These are phyloP conservation scores for Eucalyptus erythrocorys DNA, from an alignment of 345 rosid genomes.

Conservation along the genomic window DNA sequence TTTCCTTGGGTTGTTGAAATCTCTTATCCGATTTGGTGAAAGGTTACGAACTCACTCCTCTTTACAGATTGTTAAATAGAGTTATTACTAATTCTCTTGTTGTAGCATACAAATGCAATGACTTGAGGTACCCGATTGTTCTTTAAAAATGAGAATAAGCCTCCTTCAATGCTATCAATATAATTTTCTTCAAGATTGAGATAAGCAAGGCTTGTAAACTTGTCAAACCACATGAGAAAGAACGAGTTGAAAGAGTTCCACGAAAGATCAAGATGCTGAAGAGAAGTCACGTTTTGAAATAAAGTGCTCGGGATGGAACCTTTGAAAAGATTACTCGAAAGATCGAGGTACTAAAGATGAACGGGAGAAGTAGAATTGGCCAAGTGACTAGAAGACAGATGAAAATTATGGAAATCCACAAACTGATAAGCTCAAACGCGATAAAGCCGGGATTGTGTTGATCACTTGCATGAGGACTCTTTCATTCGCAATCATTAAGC, in stretches of 20 bases:
- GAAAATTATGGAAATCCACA: not conserved
- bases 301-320: not conserved
- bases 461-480: not conserved
- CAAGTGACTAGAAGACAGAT: not conserved
- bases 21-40: not conserved
- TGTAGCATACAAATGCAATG: not conserved
- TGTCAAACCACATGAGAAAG: not conserved
- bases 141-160: not conserved
- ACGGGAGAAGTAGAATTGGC: not conserved
- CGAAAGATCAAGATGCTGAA: not conserved
- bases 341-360: not conserved
- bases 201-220: not conserved
- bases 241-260: not conserved
- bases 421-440: not conserved
- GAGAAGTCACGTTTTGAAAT: not conserved
- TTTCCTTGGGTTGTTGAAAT: not conserved
- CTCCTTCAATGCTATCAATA: not conserved
- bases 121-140: not conserved
- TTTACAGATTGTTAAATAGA: too few species aligned
- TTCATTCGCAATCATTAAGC: not conserved
- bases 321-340: fast-evolving
- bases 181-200: not conserved
- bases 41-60: too few species aligned
- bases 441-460: not conserved
- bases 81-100: too few species aligned